Percentiles rank a stretch among this genome's conserved stretches.
Conservation (phyloP, 176 grass and related monocot genomes). For the Lolium multiflorum region DNA sequence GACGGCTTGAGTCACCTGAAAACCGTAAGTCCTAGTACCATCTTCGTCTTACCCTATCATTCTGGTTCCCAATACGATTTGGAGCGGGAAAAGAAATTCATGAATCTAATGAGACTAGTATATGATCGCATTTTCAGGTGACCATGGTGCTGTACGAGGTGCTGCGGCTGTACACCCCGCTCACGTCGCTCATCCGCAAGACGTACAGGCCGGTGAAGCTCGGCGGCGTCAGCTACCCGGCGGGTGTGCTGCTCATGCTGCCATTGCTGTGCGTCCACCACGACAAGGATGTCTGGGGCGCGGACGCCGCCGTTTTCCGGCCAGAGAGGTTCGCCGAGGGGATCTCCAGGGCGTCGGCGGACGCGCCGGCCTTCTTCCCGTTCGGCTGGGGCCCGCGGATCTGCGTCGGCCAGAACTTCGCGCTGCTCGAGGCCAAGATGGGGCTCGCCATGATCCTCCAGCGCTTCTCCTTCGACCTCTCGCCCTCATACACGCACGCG, state of each 20-base stretch:
- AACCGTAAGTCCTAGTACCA: constrained; percentile 51
- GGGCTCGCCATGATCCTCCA: constrained; percentile 73
- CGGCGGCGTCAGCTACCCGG: constrained; percentile 55
- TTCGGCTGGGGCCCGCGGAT: constrained; percentile 74
- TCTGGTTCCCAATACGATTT: neutral
- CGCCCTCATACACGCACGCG: constrained; percentile 66
- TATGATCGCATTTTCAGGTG: constrained; percentile 44
- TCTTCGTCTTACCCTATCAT: neutral
- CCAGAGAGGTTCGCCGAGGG: constrained; percentile 76
- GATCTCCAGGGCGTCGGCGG: constrained; percentile 63
- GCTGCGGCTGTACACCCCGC: constrained; percentile 69
- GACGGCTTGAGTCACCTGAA: constrained; percentile 61
- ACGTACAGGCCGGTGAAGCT: constrained; percentile 60
- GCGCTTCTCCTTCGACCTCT: constrained; percentile 73
- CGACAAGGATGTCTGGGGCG: constrained; percentile 66
- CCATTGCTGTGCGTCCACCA: constrained; percentile 59
- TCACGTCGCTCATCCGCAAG: neutral
- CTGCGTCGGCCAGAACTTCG: constrained; percentile 83
- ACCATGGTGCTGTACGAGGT: constrained; percentile 89
- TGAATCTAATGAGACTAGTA: neutral
- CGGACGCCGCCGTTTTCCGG: constrained; percentile 67
- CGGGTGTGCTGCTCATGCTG: constrained; percentile 59
- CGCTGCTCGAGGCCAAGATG: constrained; percentile 81
- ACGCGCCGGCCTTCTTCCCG: constrained; percentile 57
- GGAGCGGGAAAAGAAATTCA: neutral